phyloP scores from a whole-genome alignment of 495 filamentous ascomycete genomes.

The Penicillium mononematosum region DNA sequence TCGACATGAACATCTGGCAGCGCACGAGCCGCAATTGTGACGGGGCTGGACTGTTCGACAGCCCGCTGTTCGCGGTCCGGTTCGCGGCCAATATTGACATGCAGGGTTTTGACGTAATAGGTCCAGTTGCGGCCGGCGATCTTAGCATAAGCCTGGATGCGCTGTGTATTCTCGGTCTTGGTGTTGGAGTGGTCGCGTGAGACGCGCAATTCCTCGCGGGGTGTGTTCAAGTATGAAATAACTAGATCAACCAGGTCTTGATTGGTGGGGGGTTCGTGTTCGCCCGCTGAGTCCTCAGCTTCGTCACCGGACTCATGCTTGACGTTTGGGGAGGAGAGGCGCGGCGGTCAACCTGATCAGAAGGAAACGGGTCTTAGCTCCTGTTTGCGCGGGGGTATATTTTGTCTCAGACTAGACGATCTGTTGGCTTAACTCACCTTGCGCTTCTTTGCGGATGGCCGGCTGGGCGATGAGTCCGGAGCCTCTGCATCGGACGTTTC shows the following conservation, averaged over 20 bases:
- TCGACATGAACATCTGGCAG: slow-evolving; percentile 75
- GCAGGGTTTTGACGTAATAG: slow-evolving; percentile 80
- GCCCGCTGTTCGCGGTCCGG: slow-evolving; percentile 56
- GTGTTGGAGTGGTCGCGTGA: slow-evolving; percentile 72
- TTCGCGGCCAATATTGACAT: slow-evolving; percentile 80
- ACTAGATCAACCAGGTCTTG: slow-evolving; percentile 72
- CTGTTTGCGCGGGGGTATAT: slow-evolving; percentile 4
- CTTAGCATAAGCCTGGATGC: slow-evolving; percentile 88
- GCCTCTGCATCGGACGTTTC: slow-evolving; percentile 52
- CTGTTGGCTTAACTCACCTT: slow-evolving; percentile 53
- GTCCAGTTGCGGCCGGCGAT: slow-evolving; percentile 92
- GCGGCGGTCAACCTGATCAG: slow-evolving; percentile 39
- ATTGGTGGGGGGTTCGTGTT: slow-evolving; percentile 53
- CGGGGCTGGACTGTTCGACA: slow-evolving; percentile 46
- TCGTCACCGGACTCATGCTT: slow-evolving; percentile 43
- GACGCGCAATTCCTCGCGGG: slow-evolving; percentile 62
- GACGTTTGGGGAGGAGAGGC: slow-evolving; percentile 29
- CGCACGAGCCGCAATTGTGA: slow-evolving; percentile 44
- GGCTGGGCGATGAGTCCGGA: slow-evolving; percentile 67
- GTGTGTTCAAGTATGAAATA: slow-evolving; percentile 63
- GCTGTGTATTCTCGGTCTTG: slow-evolving; percentile 65
- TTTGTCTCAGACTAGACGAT: slow-evolving; percentile 12
- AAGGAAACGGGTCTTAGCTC: slow-evolving; percentile 14
- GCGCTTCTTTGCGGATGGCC: slow-evolving; percentile 71
- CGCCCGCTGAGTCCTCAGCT: slow-evolving; percentile 46